These are phyloP conservation scores for Takashimella tepidaria DNA, from an alignment of 1,284 basidiomycete species.

Conservation along the genomic window DNA sequence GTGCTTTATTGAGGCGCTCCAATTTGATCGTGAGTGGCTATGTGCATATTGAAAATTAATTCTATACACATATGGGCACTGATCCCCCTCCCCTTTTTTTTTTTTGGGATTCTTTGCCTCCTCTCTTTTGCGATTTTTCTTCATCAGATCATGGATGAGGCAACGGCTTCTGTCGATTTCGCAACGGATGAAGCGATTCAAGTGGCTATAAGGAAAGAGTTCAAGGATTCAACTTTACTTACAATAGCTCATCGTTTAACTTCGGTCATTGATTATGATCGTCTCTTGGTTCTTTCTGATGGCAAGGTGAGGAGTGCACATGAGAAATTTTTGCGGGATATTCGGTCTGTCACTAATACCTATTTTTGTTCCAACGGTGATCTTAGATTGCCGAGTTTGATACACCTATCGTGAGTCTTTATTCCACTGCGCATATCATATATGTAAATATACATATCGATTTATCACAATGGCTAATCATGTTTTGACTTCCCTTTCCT, in stretches of 20 bases:
- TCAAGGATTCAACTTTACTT: conserved; percentile 67
- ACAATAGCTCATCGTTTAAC: conserved; percentile 76
- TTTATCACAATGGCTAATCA: too few species aligned
- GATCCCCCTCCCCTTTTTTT: too few species aligned
- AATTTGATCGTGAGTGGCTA: conserved; percentile 55
- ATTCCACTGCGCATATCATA: too few species aligned
- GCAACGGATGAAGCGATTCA: conserved; percentile 66
- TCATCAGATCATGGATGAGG: conserved; percentile 70
- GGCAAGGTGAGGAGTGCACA: too few species aligned
- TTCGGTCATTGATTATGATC: conserved; percentile 68
- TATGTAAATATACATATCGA: too few species aligned
- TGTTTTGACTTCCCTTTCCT: neutral
- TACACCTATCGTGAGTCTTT: conserved; percentile 57
- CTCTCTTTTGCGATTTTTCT: too few species aligned
- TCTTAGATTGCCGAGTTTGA: conserved; percentile 81
- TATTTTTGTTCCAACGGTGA: too few species aligned
- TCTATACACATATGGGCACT: too few species aligned
- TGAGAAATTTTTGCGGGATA: too few species aligned
- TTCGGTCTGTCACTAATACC: too few species aligned
- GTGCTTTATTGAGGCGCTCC: conserved; percentile 68
- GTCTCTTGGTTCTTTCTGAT: conserved; percentile 73
- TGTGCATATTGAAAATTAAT: neutral
- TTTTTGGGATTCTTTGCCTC: too few species aligned
- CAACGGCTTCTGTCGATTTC: conserved; percentile 74
- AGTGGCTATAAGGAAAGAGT: conserved; percentile 71